A percentile compares a stretch with the other conserved stretches of the same genome.
These are phyloP conservation scores for Ballota nigra DNA, from an alignment of 257 asterid genomes.

Conservation along the genomic window DNA sequence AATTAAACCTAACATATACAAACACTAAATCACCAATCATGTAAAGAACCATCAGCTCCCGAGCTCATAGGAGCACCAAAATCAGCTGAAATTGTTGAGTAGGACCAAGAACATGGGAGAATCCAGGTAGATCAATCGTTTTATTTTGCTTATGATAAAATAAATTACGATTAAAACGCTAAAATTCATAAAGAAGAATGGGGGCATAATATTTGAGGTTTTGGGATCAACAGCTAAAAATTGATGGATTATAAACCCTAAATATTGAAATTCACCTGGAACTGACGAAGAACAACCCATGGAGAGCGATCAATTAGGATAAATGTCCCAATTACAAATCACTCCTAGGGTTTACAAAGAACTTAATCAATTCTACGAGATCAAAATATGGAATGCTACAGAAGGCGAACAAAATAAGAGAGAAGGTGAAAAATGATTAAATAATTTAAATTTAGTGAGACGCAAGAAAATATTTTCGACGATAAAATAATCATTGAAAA, in stretches of 20 bases:
- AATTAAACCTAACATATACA: background rate
- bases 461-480: no score
- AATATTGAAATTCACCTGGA: slow-evolving; percentile 56
- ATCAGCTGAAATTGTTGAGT: background rate
- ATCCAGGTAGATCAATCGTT: background rate
- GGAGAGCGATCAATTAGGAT: slow-evolving; percentile 13
- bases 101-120: background rate
- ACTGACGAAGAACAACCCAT: slow-evolving; percentile 85
- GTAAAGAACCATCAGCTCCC: background rate
- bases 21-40: background rate
- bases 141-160: background rate
- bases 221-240: background rate
- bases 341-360: background rate
- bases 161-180: background rate
- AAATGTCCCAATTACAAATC: background rate
- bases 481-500: no score
- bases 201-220: background rate
- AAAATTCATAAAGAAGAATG: background rate
- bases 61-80: background rate
- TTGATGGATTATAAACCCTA: slow-evolving; percentile 23
- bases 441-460: no score
- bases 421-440: background rate
- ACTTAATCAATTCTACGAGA: background rate
- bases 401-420: background rate
- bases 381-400: background rate